A percentile compares a stretch with the other conserved stretches of the same genome.
These are phyloP conservation scores for Syzygium oleosum DNA, from an alignment of 345 rosid genomes.

Conservation along the genomic window DNA sequence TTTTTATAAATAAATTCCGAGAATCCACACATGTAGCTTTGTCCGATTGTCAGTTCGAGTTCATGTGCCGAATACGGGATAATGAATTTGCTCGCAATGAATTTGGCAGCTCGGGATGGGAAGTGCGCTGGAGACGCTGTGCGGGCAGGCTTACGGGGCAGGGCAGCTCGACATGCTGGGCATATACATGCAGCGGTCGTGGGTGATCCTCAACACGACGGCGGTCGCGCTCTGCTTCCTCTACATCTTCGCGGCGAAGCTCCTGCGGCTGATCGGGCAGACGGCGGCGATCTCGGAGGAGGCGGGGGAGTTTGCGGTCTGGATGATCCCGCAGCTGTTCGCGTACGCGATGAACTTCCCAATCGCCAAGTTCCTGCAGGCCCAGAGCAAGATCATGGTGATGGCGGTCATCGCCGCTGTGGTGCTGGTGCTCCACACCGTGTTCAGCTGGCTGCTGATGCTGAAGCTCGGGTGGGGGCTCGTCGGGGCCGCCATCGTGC, in stretches of 20 bases:
- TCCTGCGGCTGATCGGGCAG: constrained; percentile 63
- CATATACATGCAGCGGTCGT: constrained; percentile 83
- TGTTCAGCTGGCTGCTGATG: constrained; percentile 68
- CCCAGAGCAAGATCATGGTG: constrained; percentile 87
- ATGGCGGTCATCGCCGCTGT: constrained; percentile 64
- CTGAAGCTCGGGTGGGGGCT: constrained; percentile 56
- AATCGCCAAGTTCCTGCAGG: constrained; percentile 69
- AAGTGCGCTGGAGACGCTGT: constrained; percentile 88
- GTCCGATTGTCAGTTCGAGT: background rate
- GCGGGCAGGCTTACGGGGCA: constrained; percentile 94
- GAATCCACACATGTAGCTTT: background rate
- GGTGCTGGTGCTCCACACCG: constrained; percentile 46
- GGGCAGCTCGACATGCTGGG: constrained; percentile 84
- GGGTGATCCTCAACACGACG: constrained; percentile 67
- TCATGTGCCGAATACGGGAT: background rate
- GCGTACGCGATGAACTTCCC: constrained; percentile 76
- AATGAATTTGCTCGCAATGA: background rate
- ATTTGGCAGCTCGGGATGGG: constrained; percentile 83
- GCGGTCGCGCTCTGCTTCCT: constrained; percentile 42
- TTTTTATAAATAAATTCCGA: background rate
- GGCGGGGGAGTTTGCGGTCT: constrained; percentile 58
- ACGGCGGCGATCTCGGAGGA: constrained; percentile 49
- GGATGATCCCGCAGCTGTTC: constrained; percentile 89
- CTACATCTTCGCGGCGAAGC: constrained; percentile 49
- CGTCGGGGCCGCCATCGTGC: constrained; percentile 59